Evolutionary conservation across 345 rosid species (phyloP), one percentile per base, ranked within the genome.

Genomic region (Schrenkiella parvula): DNA sequence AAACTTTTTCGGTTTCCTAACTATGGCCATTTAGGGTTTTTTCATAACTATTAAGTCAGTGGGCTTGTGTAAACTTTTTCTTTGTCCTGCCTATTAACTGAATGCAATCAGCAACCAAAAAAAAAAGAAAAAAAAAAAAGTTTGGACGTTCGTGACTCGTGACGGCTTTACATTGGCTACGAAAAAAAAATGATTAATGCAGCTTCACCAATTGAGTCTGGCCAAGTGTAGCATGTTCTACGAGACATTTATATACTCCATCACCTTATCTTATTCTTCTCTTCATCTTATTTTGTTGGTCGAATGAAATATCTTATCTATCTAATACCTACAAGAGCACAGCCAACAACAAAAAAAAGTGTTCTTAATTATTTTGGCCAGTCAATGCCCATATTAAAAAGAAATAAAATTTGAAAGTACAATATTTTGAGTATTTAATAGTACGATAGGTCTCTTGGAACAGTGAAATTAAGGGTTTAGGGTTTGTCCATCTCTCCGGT

Each of bases 141-240:
- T n/a, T 74, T 74, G 78, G 73, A 48, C 22, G 41, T 31, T 74
- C 55, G 68, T 67, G 73, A 59, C 67, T 74, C 78, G 78, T 74
- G 78, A 59, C 68, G 22, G 39, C 55, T 15, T 41, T 42, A 0
- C 56, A 74, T 67, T 67, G 78, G 78, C 55, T 29, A 17, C 22
- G 56, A 66, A 48, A 37, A 39, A 37, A 14, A 29, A 57, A 58
- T 74, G 46, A 74, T 66, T 47, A 58, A 48, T 56, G 67, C 63
- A 50, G 8, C 23, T 22, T 22, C 22, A 59, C 73, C 73, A 58
- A 39, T 74, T 15, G 29, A 18, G 55, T 31, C 21, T 66, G 25
- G 13, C 68, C 73, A 74, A 66, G 68, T 50, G 73, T 41, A 47
- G 22, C 66, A 66, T 32, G 34, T 39, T 38, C 8, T 37, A 7